Base-by-base conservation (phyloP, 805 yeast genomes). In the Saccharomyces eubayanus region DNA sequence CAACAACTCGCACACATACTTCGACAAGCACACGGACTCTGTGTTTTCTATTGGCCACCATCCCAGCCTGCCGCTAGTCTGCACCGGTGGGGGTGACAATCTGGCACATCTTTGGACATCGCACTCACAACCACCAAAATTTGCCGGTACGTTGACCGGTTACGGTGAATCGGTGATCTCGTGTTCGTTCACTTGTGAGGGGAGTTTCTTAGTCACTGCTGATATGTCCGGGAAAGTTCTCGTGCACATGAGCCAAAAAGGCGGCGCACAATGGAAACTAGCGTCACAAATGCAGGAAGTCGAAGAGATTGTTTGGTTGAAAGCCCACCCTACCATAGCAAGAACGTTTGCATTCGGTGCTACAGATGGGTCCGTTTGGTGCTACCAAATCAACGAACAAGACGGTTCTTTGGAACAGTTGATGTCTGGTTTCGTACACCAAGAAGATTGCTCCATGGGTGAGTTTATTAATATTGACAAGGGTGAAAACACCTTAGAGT, bases 31-130 rank as follows among this genome's bases (percentile, higher is more conserved):
- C 67, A 77, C 80, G 53, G 99, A 94, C 70, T 89, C 97, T 2
- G 80, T 92, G 3, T 92, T 87, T 71, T 77, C 87, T 12, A 77
- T 94, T n/a, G 81, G 87, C 50, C 74, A 83, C 6, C 97, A 94
- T 68, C 97, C 97, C 43, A 77, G 77, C 6, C 75, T 90, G 55
- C 97, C 97, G 16, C 70, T 85, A 68, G 94, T 88, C 8, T 85
- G 84, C n/a, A 79, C 92, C 24, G 99, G 99, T 30, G 98, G 97
- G 46, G 98, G 96, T 55, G 99, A 94, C 69, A 84, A 92, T 68
- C 75, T 81, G 28, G 97, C 91, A 1, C 88, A 82, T 67, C 67
- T 94, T 62, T 94, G 98, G 98, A 89, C 97, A 3, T 85, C 96
- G 1, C 95, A 89, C 69, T 77, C 89, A 1, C 83, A 81, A 56